Evolutionary conservation across 441 rosid genomes (phyloP).

Genomic region (Syzygium syzygioides): DNA sequence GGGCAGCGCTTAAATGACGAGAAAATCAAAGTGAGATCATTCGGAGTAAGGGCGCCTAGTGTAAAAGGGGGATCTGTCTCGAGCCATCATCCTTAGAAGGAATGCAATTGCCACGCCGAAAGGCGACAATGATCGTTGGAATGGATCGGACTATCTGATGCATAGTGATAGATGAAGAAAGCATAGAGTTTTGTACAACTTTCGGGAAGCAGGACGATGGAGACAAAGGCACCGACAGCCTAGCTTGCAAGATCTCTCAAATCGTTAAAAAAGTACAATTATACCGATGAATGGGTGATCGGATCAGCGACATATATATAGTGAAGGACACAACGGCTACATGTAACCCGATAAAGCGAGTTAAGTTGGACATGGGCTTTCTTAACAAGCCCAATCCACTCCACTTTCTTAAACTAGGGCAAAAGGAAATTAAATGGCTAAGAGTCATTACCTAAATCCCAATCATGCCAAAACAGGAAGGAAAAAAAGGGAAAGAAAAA

Average conservation of each 20-base stretch:
- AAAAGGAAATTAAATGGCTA: not conserved
- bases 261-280: not conserved
- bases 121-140: fast-evolving
- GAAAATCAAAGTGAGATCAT: not conserved
- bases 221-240: too few species aligned
- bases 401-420: not conserved
- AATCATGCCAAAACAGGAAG: not conserved
- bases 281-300: fast-evolving
- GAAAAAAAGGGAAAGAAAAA: not conserved
- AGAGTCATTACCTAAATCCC: not conserved
- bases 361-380: not conserved
- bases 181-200: not conserved
- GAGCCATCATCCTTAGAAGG: fast-evolving
- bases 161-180: fast-evolving
- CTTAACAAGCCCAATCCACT: not conserved
- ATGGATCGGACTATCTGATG: not conserved
- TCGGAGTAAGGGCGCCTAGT: fast-evolving
- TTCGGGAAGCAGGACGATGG: not conserved
- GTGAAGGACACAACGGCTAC: not conserved
- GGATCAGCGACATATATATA: not conserved
- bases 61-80: not conserved
- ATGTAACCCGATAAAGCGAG: not conserved
- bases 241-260: not conserved
- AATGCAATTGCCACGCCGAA: not conserved
- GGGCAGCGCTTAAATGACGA: not conserved